Evolutionary conservation across 495 filamentous ascomycete species (phyloP).

Genomic region (Penicillium maclennaniae): DNA sequence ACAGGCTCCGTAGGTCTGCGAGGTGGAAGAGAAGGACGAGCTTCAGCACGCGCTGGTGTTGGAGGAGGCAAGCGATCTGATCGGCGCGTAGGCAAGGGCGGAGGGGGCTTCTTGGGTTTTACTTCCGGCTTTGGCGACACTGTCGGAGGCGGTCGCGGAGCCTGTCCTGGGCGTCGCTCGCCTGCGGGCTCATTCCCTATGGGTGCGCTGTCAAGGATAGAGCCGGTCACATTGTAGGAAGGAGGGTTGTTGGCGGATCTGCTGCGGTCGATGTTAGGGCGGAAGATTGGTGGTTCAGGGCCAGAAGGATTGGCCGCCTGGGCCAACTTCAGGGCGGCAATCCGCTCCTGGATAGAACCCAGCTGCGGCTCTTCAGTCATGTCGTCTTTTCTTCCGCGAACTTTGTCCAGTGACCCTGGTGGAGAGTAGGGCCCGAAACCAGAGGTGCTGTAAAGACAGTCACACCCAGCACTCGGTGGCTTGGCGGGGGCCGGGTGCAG

Average conservation of each 20-base stretch:
- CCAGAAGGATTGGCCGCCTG: conserved; percentile 43
- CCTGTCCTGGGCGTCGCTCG: conserved; percentile 18
- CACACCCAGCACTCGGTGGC: conserved; percentile 7
- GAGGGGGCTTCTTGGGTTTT: conserved; percentile 41
- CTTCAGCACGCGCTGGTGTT: conserved; percentile 22
- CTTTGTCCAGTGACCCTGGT: neutral
- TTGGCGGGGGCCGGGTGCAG: conserved; percentile 19
- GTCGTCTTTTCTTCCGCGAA: neutral
- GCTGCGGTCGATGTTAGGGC: conserved; percentile 36
- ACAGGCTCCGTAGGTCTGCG: conserved; percentile 36
- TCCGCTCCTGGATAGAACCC: conserved; percentile 54
- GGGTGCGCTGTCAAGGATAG: conserved; percentile 23
- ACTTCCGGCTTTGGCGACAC: conserved; percentile 25
- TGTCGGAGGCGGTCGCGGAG: conserved; percentile 17
- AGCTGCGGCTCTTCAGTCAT: conserved; percentile 41
- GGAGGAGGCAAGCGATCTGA: conserved; percentile 38
- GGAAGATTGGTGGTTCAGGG: conserved; percentile 21
- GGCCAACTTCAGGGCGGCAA: conserved; percentile 55
- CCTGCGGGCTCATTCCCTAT: conserved; percentile 46
- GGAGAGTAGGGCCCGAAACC: neutral
- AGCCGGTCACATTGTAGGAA: conserved; percentile 34
- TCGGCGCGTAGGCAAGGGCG: conserved; percentile 50
- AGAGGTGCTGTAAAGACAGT: conserved; percentile 2
- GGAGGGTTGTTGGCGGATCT: conserved; percentile 48
- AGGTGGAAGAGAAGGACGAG: conserved; percentile 35